These are phyloP conservation scores for Russula vinacea DNA, from an alignment of 768 basidiomycete genomes.

Conservation along the genomic window DNA sequence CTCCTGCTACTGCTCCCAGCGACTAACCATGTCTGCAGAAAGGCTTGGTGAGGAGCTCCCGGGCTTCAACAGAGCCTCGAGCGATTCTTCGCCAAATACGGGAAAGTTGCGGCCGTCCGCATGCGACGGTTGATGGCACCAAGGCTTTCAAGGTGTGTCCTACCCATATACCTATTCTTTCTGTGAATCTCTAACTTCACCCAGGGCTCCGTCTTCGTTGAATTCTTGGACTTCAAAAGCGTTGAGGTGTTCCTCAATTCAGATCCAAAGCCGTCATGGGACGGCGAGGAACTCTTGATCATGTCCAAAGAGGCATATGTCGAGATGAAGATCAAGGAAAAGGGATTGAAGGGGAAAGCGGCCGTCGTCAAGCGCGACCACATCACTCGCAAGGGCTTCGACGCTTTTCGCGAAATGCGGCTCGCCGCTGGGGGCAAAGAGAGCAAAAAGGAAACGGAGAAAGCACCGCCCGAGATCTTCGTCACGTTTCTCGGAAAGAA, in stretches of 20 bases:
- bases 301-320: conserved; percentile 95
- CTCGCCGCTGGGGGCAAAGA: conserved; percentile 32
- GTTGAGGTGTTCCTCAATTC: conserved; percentile 74
- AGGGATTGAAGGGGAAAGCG: conserved; percentile 75
- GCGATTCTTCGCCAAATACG: conserved; percentile 74
- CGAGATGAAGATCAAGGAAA: conserved; percentile 95
- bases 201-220: conserved; percentile 89
- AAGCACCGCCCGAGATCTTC: conserved; percentile 53
- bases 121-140: conserved; percentile 78
- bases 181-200: neutral
- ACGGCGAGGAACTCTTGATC: conserved; percentile 68
- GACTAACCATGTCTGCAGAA: conserved; percentile 51
- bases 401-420: conserved; percentile 72
- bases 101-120: conserved; percentile 74
- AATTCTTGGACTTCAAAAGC: conserved; percentile 70
- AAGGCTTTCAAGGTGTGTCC: conserved; percentile 81
- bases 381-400: conserved; percentile 59
- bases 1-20: neutral
- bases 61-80: conserved; percentile 72
- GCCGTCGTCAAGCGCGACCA: conserved; percentile 57
- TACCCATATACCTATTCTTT: neutral
- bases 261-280: conserved; percentile 78
- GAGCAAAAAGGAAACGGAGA: conserved; percentile 36
- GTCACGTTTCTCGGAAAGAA: conserved; percentile 74
- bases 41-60: conserved; percentile 73